Evolutionary conservation across 129 eudicot genomes (phyloP), one percentile per base, ranked within the genome.

Genomic region (Flaveria trinervia): DNA sequence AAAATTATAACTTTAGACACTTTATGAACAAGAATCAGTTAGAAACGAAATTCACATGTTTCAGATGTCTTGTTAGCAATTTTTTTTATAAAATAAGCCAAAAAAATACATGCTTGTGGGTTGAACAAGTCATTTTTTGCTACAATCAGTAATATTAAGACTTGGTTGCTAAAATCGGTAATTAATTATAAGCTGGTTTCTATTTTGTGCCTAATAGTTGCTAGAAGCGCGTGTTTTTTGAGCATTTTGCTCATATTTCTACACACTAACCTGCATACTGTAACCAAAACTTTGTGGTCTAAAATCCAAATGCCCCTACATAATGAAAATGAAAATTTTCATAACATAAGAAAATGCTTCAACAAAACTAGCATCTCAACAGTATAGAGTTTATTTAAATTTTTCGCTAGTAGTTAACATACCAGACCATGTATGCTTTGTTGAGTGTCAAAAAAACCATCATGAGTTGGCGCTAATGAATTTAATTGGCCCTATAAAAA

Each of bases 251-350:
- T 11, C 66, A 1, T 71, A 28, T 71, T 14, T 7, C 23, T 71
- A 49, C 7, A 28, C 25, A 54, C 89, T 73, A 12, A 87, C 96
- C 96, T 86, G 92, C 83, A 88, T 72, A 48, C 77, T 80, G 71
- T 88, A 91, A 66, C 80, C 81, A 55, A 88, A 91, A 51, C 88
- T 71, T 33, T 86, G 76, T 67, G 85, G 88, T 68, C 93, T 78
- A 77, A 88, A 88, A 73, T 91, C 97, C 88, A 91, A 76, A 75
- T 86, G 89, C 18, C 97, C 92, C 94, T 86, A 77, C 76, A 74
- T 66, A 44, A 16, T 17, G 9, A 18, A 48, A 23, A 8, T 17
- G 39, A 56, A 49, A 26, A 20, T 10, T 17, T 17, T 45, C 11
- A 41, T 16, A 61, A 17, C n/a, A 61, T 50, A 33, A 60, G 28